Percentiles rank a stretch among this genome's conserved stretches.
phyloP scores from a whole-genome alignment of 257 asterid genomes.

The Nicotiana attenuata region DNA sequence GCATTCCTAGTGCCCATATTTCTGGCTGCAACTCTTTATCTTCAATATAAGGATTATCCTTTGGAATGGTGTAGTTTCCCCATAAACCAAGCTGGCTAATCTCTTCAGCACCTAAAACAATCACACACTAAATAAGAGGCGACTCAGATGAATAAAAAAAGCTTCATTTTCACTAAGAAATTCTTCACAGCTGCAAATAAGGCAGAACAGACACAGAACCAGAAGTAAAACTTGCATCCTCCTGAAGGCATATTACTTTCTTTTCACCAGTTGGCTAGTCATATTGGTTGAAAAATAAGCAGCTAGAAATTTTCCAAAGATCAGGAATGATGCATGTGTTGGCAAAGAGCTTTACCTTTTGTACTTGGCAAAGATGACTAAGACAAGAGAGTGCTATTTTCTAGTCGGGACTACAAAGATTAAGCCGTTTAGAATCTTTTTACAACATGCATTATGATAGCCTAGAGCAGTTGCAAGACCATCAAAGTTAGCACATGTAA shows the following conservation, averaged over 20 bases:
- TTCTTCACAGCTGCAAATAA: neutral
- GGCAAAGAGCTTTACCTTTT: neutral
- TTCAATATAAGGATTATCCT: slow-evolving; percentile 58
- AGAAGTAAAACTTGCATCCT: neutral
- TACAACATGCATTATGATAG: neutral
- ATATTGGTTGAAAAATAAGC: neutral
- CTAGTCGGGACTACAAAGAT: neutral
- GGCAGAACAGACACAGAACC: neutral
- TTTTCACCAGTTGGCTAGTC: neutral
- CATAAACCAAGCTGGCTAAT: slow-evolving; percentile 47
- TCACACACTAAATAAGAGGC: neutral
- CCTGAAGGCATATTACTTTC: neutral
- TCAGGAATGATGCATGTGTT: neutral
- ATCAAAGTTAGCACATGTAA: neutral
- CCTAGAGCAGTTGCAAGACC: neutral
- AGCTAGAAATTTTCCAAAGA: neutral
- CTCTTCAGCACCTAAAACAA: slow-evolving; percentile 51
- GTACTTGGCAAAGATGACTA: neutral
- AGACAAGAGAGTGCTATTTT: neutral
- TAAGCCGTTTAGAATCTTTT: neutral
- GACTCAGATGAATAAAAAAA: neutral
- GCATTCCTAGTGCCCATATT: slow-evolving; percentile 79
- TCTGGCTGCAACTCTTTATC: slow-evolving; percentile 64
- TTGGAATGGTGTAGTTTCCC: slow-evolving; percentile 92
- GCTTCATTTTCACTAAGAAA: neutral